Percentiles rank a stretch among this genome's conserved stretches.
Conservation (phyloP, 2,329 filamentous ascomycete species). For the Chaetomiaceae sp. region DNA sequence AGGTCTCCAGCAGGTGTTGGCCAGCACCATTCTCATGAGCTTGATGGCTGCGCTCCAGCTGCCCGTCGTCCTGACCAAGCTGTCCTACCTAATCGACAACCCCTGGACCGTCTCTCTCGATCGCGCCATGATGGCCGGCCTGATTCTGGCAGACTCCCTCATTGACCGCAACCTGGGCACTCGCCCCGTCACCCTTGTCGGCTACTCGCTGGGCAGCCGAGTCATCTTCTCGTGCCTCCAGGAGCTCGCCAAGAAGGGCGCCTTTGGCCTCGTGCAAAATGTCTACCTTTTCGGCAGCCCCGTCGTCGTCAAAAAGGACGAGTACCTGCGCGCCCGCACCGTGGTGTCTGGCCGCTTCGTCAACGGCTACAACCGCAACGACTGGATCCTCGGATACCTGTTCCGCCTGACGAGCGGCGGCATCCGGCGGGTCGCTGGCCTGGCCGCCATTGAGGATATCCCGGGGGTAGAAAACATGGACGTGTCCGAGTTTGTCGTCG, state of each 20-base stretch:
- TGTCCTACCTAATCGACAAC: conserved; percentile 95
- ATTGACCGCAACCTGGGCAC: conserved; percentile 89
- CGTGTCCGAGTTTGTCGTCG: conserved; percentile 77
- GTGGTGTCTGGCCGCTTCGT: conserved; percentile 90
- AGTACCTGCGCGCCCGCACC: conserved; percentile 75
- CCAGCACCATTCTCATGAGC: conserved; percentile 79
- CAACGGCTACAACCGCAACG: conserved; percentile 89
- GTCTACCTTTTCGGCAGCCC: conserved; percentile 94
- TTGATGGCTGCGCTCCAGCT: conserved; percentile 91
- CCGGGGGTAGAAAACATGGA: conserved; percentile 84
- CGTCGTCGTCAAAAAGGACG: conserved; percentile 85
- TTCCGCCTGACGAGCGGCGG: conserved; percentile 93
- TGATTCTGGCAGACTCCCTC: conserved; percentile 90
- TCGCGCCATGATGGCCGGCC: conserved; percentile 78
- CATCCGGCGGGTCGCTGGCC: conserved; percentile 80
- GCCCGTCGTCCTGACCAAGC: conserved; percentile 88
- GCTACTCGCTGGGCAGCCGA: conserved; percentile 86
- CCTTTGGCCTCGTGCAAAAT: conserved; percentile 85
- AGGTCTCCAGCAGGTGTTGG: conserved; percentile 91
- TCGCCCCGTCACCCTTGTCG: conserved; percentile 85
- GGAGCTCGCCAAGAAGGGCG: conserved; percentile 79
- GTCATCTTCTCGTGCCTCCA: conserved; percentile 90
- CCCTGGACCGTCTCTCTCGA: conserved; percentile 97
- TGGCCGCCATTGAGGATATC: conserved; percentile 71
- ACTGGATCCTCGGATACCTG: conserved; percentile 96